Evolutionary conservation across 1,284 basidiomycete genomes (phyloP), one percentile per base, ranked within the genome.

Genomic region (Naganishia sp.): DNA sequence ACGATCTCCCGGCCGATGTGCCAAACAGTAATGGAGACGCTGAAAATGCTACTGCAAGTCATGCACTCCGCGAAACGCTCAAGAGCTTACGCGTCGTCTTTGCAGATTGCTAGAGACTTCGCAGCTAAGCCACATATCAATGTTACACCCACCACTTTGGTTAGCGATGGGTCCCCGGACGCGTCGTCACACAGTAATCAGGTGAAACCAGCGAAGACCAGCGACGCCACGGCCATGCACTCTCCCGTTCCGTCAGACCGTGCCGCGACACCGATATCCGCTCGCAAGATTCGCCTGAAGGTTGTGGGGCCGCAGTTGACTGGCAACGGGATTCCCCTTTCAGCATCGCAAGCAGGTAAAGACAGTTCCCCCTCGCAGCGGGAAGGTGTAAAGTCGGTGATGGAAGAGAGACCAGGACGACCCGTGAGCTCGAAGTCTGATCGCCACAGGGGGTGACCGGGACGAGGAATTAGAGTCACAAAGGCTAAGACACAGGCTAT

Each of bases 241-340:
- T n/a, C 52, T 54, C 6, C 39, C 18, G 39, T 28, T 18, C 23
- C 49, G 2, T 51, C 47, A n/a, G 47, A 61, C 42, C 47, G 47
- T 17, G 6, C 13, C 6, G 35, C 15, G 2, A 61, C 58, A 28
- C 47, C 58, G 6, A 28, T 41, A 9, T 61, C 58, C 10, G 47
- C 58, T 50, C 32, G 58, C 21, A 61, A 51, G 31, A 61, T 61
- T 11, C 58, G 58, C 13, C 46, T 61, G 4, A 50, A 47, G 41
- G 10, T 61, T 15, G 50, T 46, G 17, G 50, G 46, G 21, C 58
- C 47, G 28, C 25, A 9, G 1, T 3, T 39, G 2, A 39, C 3
- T 39, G 35, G 35, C 35, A 4, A 39, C 13, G 35, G 35, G 13
- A 39, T 39, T 13, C 13, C 35, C 10, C 35, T 10, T 13, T 9